Evolutionary conservation across 805 yeast genomes (phyloP).

Genomic region (Candida koratica): DNA sequence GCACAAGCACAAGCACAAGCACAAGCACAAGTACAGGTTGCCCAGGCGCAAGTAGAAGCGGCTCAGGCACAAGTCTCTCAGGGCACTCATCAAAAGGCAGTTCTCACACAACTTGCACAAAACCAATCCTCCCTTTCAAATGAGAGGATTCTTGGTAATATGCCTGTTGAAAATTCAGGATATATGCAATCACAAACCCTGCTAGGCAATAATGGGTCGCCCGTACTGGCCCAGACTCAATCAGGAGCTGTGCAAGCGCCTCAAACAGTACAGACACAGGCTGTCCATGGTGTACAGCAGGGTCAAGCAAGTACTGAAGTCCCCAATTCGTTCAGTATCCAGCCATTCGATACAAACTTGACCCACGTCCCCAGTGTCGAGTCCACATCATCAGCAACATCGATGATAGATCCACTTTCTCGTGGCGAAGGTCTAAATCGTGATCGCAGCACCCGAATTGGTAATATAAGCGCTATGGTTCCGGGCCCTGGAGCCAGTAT

Average conservation of each 20-base stretch:
- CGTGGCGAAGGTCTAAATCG: background rate
- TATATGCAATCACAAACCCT: background rate
- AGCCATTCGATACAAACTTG: background rate
- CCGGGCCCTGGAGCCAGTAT: constrained; percentile 4
- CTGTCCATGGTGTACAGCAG: constrained; percentile 6
- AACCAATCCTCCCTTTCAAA: no score
- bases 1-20: constrained; percentile 6
- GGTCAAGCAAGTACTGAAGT: constrained; percentile 1
- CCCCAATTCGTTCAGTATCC: constrained; percentile 1
- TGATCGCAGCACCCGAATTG: background rate
- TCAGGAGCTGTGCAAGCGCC: constrained; percentile 6
- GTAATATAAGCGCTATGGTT: background rate
- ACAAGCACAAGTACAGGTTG: constrained; percentile 7
- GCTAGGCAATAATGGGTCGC: no score
- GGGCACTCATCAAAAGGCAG: background rate
- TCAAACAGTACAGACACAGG: constrained; percentile 7
- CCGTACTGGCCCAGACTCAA: constrained; percentile 2
- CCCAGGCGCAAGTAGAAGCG: background rate
- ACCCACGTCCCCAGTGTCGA: constrained; percentile 10
- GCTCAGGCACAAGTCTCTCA: background rate
- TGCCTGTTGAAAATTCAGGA: no score
- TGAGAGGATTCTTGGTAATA: no score
- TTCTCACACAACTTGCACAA: background rate
- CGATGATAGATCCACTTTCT: constrained; percentile 12
- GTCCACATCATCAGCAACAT: constrained; percentile 9